Percentiles rank a stretch among this genome's conserved stretches.
These are phyloP conservation scores for Chernovozyma aurita DNA, from an alignment of 1,139 yeast species.

Conservation along the genomic window DNA sequence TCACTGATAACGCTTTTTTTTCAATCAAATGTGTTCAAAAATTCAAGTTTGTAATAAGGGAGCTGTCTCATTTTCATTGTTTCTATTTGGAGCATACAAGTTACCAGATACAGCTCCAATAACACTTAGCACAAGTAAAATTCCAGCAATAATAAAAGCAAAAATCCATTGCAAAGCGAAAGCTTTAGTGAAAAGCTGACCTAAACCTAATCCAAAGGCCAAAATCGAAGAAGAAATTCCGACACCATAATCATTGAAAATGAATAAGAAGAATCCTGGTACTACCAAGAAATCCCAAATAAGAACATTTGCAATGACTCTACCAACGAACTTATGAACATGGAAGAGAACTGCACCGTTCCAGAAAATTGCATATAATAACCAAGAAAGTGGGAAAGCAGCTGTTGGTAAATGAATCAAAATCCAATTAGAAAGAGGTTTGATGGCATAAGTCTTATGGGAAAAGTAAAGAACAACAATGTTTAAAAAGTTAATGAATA, in stretches of 20 bases:
- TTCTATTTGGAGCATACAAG: conserved; percentile 4
- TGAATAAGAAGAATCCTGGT: conserved; percentile 53
- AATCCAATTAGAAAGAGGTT: conserved; percentile 49
- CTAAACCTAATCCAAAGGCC: conserved; percentile 61
- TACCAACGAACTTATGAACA: conserved; percentile 55
- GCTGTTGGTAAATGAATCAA: conserved; percentile 60
- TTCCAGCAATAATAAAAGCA: conserved; percentile 61
- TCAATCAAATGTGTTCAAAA: background rate
- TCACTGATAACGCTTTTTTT: too few species aligned
- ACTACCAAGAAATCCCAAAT: conserved; percentile 75
- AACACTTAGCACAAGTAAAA: conserved; percentile 46
- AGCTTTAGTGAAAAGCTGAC: conserved; percentile 62
- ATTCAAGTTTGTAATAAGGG: conserved; percentile 16
- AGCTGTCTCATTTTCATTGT: conserved; percentile 17
- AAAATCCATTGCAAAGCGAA: conserved; percentile 84
- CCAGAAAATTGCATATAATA: conserved; percentile 71
- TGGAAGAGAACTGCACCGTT: conserved; percentile 69
- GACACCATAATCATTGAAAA: conserved; percentile 68
- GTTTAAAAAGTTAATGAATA: conserved; percentile 54
- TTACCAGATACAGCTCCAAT: conserved; percentile 34
- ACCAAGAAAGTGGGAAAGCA: conserved; percentile 74
- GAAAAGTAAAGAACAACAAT: conserved; percentile 51
- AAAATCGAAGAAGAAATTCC: conserved; percentile 58
- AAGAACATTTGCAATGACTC: conserved; percentile 65
- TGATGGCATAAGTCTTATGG: conserved; percentile 56